Percentiles rank a stretch among this genome's conserved stretches.
Evolutionary conservation across 2,329 filamentous ascomycete genomes (phyloP).

Genomic region (Botrytis paeoniae): DNA sequence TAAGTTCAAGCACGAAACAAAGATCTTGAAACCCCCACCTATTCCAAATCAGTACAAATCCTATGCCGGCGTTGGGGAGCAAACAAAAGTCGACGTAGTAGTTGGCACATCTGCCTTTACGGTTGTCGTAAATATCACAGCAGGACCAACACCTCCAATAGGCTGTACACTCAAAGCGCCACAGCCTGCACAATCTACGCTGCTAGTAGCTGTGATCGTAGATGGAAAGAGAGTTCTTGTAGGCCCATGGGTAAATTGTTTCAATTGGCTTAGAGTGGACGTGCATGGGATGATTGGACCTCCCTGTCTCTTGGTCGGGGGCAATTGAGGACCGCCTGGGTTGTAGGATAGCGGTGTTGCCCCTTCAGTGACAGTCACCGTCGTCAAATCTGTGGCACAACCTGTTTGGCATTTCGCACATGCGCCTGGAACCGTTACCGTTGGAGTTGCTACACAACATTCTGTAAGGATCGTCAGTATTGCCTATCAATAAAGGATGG

Average conservation of each 20-base stretch:
- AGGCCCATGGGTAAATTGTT: neutral
- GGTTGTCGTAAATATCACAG: conserved; percentile 5
- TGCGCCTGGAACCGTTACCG: conserved; percentile 27
- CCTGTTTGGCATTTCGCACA: conserved; percentile 34
- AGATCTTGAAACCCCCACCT: neutral
- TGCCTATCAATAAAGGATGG: neutral
- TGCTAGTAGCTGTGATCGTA: conserved; percentile 9
- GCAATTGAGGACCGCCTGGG: conserved; percentile 5
- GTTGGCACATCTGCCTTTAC: conserved; percentile 5
- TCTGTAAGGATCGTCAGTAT: neutral
- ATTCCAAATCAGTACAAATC: neutral
- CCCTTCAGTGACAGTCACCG: conserved; percentile 9
- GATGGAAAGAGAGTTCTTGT: conserved; percentile 8
- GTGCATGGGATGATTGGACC: conserved; percentile 1
- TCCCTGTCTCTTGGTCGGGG: conserved; percentile 1
- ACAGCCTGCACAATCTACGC: conserved; percentile 17
- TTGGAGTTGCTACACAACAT: conserved; percentile 34
- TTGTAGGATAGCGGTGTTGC: neutral
- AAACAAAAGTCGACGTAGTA: conserved; percentile 8
- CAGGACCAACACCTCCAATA: conserved; percentile 17
- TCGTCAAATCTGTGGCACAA: conserved; percentile 27
- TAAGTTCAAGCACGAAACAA: neutral
- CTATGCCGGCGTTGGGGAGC: neutral
- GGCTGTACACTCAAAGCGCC: neutral
- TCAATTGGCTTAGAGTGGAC: neutral